Base-by-base conservation (phyloP, 306 rosid species). In the Mucuna pruriens region DNA sequence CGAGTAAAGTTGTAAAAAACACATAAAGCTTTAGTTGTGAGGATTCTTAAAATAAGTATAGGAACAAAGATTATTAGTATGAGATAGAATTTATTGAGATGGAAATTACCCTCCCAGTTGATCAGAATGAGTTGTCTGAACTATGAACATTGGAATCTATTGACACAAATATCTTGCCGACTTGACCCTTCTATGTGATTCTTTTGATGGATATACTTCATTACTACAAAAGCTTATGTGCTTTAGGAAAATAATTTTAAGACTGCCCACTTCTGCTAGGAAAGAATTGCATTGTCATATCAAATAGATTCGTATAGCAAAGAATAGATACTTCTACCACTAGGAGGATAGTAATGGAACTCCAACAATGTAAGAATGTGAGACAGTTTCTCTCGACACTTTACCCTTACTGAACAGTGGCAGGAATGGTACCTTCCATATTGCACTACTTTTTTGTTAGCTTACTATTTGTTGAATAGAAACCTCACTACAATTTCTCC, bases 141-240 rank as follows among this genome's bases (percentile, higher is more conserved):
- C 52, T 39, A 69, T 26, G 75, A 81, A 74, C 52, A 38, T 38
- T 68, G 22, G 57, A 63, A 38, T 74, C 73, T 73, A 6, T 3
- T 16, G 8, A 54, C 75, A 68, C 22, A 51, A 77, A 65, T 49
- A 70, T 44, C 71, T 58, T 51, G 58, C 60, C 40, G 46, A 74
- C 39, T 64, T 42, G 10, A 17, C 25, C 22, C 67, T 25, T 29
- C 0, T 62, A 0, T 61, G 69, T 26, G 34, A 54, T 64, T 74
- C 39, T 57, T 67, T 26, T 75, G 33, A 65, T 8, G 29, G 68
- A 75, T 52, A 44, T 54, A 63, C 61, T 65, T 81, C 69, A 40
- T 66, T 15, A 29, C 13, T 31, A 31, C 4, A 34, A 74, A 38
- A 33, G 25, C 68, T 26, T 51, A 13, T 31, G 5, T 20, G 20